Evolutionary conservation across 768 basidiomycete genomes (phyloP), one percentile per base, ranked within the genome.

Genomic region (Tylopilus intermedius): DNA sequence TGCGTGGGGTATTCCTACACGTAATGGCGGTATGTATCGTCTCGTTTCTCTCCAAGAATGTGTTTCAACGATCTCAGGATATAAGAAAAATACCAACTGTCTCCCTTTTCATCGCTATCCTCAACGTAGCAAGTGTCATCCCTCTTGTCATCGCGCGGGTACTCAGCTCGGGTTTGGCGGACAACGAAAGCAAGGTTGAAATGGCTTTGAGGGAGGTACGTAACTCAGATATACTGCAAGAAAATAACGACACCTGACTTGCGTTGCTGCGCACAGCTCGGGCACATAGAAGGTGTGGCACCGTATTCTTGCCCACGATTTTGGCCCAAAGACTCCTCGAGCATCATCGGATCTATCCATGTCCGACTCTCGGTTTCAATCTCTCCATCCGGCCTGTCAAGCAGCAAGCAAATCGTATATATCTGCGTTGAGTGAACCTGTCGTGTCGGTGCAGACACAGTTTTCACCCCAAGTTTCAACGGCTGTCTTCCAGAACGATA

Each of bases 1-100:
- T 99, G 96, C 88, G 94, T 32, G 96, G 96, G 15, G 94, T 99
- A 60, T 99, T 99, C 68, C 71, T 98, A 51, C 95, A 99, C 65
- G 95, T 99, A 44, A 86, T 96, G 85, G 94, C 94, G 53, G 90
- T 90, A 72, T 59, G 83, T 68, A 26, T 49, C 29, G 46, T 40
- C 26, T 48, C 41, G 15, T 21, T 33, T 33, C 9, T 30, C 35
- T 27, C 38, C 5, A 22, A 38, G 10, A 35, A 14, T n/a, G 49
- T 48, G 50, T 47, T 56, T 56, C 37, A 62, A 47, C 29, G 32
- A 55, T 18, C 43, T 33, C 55, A 91, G 88, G 94, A 97, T 62
- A 99, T 70, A 18, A 18, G 18, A 18, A 18, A 18, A 18, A 18
- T 18, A 18, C 96, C 96, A 1, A 93, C 98, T 54, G 96, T 96